A percentile compares a stretch with the other conserved stretches of the same genome.
phyloP scores from a whole-genome alignment of 176 grass and related monocot species.

The Typha latifolia region DNA sequence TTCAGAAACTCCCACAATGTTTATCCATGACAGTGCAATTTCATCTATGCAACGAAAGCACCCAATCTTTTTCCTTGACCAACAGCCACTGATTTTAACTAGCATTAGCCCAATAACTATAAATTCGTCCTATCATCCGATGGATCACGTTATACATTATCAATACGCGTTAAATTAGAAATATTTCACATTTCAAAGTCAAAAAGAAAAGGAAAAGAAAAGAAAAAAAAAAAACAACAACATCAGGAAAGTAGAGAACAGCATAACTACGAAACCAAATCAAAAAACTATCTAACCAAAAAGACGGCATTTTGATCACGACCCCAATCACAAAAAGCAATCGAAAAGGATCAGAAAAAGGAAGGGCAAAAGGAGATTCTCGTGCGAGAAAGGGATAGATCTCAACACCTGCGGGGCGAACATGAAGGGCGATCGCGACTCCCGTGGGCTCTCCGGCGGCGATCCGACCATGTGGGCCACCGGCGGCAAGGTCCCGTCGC shows the following conservation, averaged over 20 bases:
- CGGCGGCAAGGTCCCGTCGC: neutral
- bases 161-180: too few species aligned
- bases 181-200: too few species aligned
- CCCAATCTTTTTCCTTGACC: too few species aligned
- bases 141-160: too few species aligned
- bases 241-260: neutral
- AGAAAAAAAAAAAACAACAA: too few species aligned
- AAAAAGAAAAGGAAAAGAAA: too few species aligned
- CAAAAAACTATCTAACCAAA: neutral
- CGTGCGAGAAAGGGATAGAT: neutral
- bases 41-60: too few species aligned
- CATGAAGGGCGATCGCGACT: neutral
- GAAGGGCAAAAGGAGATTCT: neutral
- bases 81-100: too few species aligned
- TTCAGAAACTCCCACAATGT: too few species aligned
- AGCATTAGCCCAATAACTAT: too few species aligned
- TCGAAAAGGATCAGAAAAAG: neutral
- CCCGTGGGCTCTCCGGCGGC: neutral
- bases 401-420: slow-evolving; percentile 2
- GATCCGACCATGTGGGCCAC: neutral
- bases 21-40: too few species aligned
- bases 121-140: too few species aligned
- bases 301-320: neutral
- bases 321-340: neutral
- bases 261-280: neutral